These are phyloP conservation scores for Orbilia brochopaga DNA, from an alignment of 2,329 filamentous ascomycete species.

Conservation along the genomic window DNA sequence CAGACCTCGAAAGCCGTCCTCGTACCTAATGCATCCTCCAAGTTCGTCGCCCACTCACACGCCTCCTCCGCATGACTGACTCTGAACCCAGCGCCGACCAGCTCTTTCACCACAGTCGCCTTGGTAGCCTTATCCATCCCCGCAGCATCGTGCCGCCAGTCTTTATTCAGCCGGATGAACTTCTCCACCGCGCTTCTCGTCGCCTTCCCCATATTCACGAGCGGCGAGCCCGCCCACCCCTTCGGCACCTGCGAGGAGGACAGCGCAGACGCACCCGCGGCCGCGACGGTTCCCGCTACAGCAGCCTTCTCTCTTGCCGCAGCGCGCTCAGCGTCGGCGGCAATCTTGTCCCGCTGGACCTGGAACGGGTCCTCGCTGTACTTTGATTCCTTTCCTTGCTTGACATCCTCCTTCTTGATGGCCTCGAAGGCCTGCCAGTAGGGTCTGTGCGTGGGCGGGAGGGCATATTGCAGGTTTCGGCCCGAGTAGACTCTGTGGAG, in stretches of 20 bases:
- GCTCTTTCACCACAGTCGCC: conserved; percentile 70
- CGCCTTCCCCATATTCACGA: conserved; percentile 88
- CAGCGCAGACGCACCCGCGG: conserved; percentile 21
- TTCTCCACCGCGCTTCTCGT: conserved; percentile 80
- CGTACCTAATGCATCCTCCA: conserved; percentile 76
- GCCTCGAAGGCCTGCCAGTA: conserved; percentile 90
- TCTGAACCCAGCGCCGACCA: conserved; percentile 83
- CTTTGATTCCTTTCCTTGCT: conserved; percentile 81
- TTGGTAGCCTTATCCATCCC: conserved; percentile 67
- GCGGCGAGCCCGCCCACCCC: conserved; percentile 82
- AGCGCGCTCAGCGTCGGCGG: conserved; percentile 74
- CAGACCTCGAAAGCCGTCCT: conserved; percentile 22
- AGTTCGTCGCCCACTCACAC: conserved; percentile 82
- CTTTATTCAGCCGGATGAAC: conserved; percentile 75
- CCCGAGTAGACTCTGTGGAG: conserved; percentile 92
- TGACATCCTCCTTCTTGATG: conserved; percentile 80
- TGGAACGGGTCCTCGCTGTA: conserved; percentile 95
- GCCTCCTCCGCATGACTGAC: conserved; percentile 88
- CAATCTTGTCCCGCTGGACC: conserved; percentile 77
- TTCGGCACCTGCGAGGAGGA: conserved; percentile 64
- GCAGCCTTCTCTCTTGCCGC: conserved; percentile 71
- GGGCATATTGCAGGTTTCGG: conserved; percentile 92
- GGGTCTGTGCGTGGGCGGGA: conserved; percentile 86
- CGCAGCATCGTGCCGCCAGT: conserved; percentile 85
- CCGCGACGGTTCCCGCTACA: conserved; percentile 20